Conservation (phyloP, 192 early-diverging fungal species). For the Chytriomyces confervae region DNA sequence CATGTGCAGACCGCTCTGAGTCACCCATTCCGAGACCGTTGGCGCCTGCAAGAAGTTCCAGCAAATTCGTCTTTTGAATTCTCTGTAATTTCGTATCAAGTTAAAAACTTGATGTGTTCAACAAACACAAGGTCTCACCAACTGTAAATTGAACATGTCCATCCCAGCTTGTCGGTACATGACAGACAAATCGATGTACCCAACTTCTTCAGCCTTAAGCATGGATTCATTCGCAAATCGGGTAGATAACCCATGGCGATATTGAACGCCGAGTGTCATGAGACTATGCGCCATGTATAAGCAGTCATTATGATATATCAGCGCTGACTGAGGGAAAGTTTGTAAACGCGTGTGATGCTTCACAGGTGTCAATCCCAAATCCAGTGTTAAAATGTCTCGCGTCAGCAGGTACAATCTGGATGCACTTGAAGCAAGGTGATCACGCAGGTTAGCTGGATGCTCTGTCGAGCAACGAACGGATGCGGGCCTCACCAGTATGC, state of each 20-base stretch:
- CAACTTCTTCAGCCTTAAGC: slow-evolving; percentile 13
- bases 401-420: slow-evolving; percentile 31
- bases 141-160: slow-evolving; percentile 35
- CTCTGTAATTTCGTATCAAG: neutral
- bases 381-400: slow-evolving; percentile 19
- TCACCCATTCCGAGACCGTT: slow-evolving; percentile 26
- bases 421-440: neutral
- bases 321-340: slow-evolving; percentile 53
- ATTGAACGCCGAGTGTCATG: slow-evolving; percentile 20
- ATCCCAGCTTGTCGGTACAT: slow-evolving; percentile 50
- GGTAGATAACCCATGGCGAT: slow-evolving; percentile 4
- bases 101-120: neutral
- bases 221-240: slow-evolving; percentile 7
- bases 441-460: neutral
- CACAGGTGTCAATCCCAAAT: slow-evolving; percentile 21
- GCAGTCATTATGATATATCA: slow-evolving; percentile 78
- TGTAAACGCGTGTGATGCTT: slow-evolving; percentile 6
- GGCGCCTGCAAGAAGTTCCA: slow-evolving; percentile 12
- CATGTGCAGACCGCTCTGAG: neutral
- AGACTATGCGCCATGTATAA: slow-evolving; percentile 55
- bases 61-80: slow-evolving; percentile 24
- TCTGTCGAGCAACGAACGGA: neutral
- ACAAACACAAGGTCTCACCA: slow-evolving; percentile 36
- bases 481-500: slow-evolving; percentile 11
- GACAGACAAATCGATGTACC: slow-evolving; percentile 54